Conservation (phyloP, 176 grass and related monocot species). For the Microstegium vimineum region DNA sequence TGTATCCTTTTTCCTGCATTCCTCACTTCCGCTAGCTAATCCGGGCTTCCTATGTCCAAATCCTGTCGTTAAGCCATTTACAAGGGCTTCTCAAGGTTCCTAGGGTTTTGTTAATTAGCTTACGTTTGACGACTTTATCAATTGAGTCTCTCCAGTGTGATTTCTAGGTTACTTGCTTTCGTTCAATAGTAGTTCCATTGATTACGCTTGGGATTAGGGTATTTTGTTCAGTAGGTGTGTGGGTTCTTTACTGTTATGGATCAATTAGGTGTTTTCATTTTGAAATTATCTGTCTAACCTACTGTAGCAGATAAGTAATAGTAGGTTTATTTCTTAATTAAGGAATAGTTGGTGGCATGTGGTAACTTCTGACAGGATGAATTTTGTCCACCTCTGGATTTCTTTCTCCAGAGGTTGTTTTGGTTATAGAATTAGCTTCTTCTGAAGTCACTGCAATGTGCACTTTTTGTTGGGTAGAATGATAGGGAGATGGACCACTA, state of each 20-base stretch:
- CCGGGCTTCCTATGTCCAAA: neutral
- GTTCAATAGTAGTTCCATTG: neutral
- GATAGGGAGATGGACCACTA: neutral
- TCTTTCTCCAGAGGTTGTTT: neutral
- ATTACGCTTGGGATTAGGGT: neutral
- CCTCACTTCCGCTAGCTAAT: neutral
- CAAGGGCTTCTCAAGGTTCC: neutral
- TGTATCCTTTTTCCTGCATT: conserved; percentile 54
- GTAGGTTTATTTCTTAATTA: neutral
- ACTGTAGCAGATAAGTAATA: neutral
- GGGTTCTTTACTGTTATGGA: neutral
- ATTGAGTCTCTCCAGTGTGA: neutral
- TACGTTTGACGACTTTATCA: neutral
- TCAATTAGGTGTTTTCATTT: neutral
- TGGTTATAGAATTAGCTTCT: neutral
- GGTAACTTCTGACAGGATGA: neutral
- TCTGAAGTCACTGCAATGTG: neutral
- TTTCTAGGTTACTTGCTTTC: neutral
- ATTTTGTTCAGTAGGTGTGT: neutral
- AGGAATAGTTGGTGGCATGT: neutral
- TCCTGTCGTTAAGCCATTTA: neutral
- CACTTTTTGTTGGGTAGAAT: neutral
- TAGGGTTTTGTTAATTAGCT: conserved; percentile 15
- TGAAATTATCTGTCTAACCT: neutral
- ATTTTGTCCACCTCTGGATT: neutral